A percentile compares a stretch with the other conserved stretches of the same genome.
Evolutionary conservation across 1,284 basidiomycete species (phyloP).

Genomic region (Chalciporus sp.): DNA sequence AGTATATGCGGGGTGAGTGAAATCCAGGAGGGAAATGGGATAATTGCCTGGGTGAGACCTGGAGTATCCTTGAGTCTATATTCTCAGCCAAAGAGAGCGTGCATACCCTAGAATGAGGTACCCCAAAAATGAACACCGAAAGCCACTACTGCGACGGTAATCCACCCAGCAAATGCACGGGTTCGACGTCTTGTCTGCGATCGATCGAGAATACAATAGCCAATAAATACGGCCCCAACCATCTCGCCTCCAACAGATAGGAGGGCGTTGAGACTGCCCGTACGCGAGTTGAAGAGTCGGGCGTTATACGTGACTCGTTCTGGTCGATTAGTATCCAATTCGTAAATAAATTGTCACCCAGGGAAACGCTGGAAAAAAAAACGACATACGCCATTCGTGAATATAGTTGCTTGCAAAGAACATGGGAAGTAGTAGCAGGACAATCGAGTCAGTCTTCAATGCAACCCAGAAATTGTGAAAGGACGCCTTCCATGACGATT

Average conservation of each 20-base stretch:
- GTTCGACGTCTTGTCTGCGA: constrained; percentile 42
- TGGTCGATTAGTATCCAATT: constrained; percentile 37
- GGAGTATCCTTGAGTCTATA: constrained; percentile 4
- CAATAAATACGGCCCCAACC: constrained; percentile 41
- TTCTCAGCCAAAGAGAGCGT: background rate
- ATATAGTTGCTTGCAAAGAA: constrained; percentile 42
- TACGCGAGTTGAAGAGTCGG: constrained; percentile 45
- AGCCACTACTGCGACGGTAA: constrained; percentile 48
- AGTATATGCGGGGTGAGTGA: constrained; percentile 33
- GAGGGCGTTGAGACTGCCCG: constrained; percentile 40
- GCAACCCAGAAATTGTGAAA: constrained; percentile 38
- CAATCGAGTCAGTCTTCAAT: constrained; percentile 37
- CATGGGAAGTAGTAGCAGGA: constrained; percentile 41
- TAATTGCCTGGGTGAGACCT: constrained; percentile 28
- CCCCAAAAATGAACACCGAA: constrained; percentile 53
- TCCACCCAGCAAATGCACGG: constrained; percentile 54
- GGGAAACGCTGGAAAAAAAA: background rate
- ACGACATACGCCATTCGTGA: constrained; percentile 39
- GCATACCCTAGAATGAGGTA: constrained; percentile 55
- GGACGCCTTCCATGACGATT: constrained; percentile 41
- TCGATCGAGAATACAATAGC: constrained; percentile 45
- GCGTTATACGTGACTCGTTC: constrained; percentile 55
- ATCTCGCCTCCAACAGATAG: constrained; percentile 44
- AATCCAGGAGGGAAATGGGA: constrained; percentile 24
- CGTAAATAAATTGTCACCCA: background rate